Percentiles rank a stretch among this genome's conserved stretches.
Conservation (phyloP, 768 basidiomycete genomes). For the Rhodosporidiobolus odoratus region DNA sequence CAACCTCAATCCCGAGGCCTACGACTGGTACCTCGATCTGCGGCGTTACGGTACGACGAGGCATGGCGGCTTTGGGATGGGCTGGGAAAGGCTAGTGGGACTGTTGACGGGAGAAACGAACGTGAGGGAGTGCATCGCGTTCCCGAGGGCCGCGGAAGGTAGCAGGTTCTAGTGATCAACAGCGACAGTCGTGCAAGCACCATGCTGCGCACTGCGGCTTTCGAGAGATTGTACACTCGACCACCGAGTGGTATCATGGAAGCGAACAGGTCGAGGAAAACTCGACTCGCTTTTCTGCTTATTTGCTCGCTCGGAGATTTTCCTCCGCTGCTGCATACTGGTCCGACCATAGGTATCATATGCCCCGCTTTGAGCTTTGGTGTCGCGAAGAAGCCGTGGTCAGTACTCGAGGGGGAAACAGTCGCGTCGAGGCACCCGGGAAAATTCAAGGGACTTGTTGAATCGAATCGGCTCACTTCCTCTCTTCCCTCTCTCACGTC, state of each 20-base stretch:
- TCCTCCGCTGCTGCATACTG: no score
- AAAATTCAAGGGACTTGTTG: no score
- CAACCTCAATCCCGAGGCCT: conserved; percentile 50
- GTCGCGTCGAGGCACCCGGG: no score
- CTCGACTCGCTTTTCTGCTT: no score
- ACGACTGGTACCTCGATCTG: conserved; percentile 68
- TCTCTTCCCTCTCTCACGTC: not conserved
- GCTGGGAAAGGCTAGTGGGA: conserved; percentile 82
- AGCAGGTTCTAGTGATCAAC: conserved; percentile 22
- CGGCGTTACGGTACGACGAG: conserved; percentile 78
- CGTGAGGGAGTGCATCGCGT: conserved; percentile 84
- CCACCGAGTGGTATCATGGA: no score
- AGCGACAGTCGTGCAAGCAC: not conserved
- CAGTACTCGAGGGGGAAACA: no score
- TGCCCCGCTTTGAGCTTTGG: no score
- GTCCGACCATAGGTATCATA: no score
- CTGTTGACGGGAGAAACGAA: conserved; percentile 85
- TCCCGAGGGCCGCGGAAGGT: conserved; percentile 58
- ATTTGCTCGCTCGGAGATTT: no score
- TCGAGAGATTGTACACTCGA: not conserved
- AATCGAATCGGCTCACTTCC: not conserved
- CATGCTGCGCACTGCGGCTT: not conserved
- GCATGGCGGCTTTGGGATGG: conserved; percentile 93
- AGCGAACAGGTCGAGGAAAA: no score
- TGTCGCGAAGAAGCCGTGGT: no score